Percentiles rank a stretch among this genome's conserved stretches.
Evolutionary conservation across 2,329 filamentous ascomycete genomes (phyloP).

Genomic region (Westerdykella aurantiaca): DNA sequence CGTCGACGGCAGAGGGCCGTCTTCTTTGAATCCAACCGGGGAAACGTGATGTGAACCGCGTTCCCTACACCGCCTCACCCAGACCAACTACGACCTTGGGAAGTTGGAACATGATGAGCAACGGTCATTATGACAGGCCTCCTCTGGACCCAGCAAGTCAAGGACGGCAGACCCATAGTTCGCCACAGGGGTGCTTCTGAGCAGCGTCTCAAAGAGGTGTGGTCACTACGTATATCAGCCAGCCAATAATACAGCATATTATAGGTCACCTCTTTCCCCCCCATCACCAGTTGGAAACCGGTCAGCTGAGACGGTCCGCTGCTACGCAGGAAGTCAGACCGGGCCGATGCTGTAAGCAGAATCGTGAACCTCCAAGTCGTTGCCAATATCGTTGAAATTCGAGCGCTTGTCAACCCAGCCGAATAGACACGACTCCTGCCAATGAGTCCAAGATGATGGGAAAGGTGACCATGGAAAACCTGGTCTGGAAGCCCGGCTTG

Average conservation of each 20-base stretch:
- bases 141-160: slow-evolving; percentile 4
- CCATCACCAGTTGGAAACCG: neutral
- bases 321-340: too few species aligned
- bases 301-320: slow-evolving; percentile 2
- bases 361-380: too few species aligned
- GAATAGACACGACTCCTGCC: too few species aligned
- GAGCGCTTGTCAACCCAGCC: too few species aligned
- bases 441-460: too few species aligned
- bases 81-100: too few species aligned
- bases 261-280: too few species aligned
- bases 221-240: slow-evolving; percentile 9
- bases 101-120: neutral
- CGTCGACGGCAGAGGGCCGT: neutral
- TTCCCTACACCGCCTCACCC: slow-evolving; percentile 4
- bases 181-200: neutral
- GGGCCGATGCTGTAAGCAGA: too few species aligned
- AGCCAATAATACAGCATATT: slow-evolving; percentile 5
- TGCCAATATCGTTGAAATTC: too few species aligned
- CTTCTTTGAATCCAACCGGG: neutral
- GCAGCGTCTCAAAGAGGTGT: slow-evolving; percentile 2
- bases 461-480: too few species aligned
- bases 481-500: too few species aligned
- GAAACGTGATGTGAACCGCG: neutral
- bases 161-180: slow-evolving; percentile 1
- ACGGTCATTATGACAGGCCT: slow-evolving; percentile 3